Percentiles rank a stretch among this genome's conserved stretches.
phyloP scores from a whole-genome alignment of 495 filamentous ascomycete genomes.

The Aspergillus mulundensis region DNA sequence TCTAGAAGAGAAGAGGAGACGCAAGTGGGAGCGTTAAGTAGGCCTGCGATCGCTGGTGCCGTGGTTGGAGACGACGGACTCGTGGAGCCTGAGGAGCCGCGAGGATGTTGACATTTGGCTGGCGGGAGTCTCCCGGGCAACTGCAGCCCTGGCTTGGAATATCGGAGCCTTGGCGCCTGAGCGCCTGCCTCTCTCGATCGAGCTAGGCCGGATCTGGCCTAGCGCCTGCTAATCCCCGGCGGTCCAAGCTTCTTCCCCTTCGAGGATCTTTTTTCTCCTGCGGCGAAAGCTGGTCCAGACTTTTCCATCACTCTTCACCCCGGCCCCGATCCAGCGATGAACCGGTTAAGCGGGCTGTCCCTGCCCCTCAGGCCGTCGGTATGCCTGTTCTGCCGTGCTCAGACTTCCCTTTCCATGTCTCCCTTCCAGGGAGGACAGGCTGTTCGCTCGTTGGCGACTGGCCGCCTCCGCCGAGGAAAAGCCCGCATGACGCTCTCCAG shows the following conservation, averaged over 20 bases:
- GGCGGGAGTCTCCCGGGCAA: slow-evolving; percentile 40
- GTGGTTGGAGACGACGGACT: slow-evolving; percentile 15
- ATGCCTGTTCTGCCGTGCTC: slow-evolving; percentile 41
- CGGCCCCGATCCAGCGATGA: slow-evolving; percentile 10
- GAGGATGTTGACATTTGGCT: slow-evolving; percentile 30
- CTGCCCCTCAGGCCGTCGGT: slow-evolving; percentile 30
- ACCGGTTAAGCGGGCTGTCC: slow-evolving; percentile 29
- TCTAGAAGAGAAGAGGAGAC: slow-evolving; percentile 11
- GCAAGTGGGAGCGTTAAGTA: slow-evolving; percentile 17
- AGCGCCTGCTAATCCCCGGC: slow-evolving; percentile 14
- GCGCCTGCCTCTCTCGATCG: slow-evolving; percentile 23
- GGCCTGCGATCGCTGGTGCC: background rate
- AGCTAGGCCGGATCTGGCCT: slow-evolving; percentile 25
- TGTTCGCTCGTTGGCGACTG: slow-evolving; percentile 37
- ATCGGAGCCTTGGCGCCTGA: slow-evolving; percentile 16
- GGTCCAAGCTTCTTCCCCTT: slow-evolving; percentile 21
- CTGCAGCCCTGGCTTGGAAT: slow-evolving; percentile 14
- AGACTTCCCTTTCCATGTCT: slow-evolving; percentile 17
- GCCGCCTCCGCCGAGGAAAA: slow-evolving; percentile 29
- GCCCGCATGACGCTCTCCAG: slow-evolving; percentile 81
- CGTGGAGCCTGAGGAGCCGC: slow-evolving; percentile 1
- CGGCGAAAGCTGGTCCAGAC: background rate
- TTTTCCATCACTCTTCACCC: background rate
- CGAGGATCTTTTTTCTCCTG: slow-evolving; percentile 12
- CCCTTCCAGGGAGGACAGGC: slow-evolving; percentile 31